Base-by-base conservation (phyloP, 176 grass and related monocot genomes). In the Aegilops umbellulata region DNA sequence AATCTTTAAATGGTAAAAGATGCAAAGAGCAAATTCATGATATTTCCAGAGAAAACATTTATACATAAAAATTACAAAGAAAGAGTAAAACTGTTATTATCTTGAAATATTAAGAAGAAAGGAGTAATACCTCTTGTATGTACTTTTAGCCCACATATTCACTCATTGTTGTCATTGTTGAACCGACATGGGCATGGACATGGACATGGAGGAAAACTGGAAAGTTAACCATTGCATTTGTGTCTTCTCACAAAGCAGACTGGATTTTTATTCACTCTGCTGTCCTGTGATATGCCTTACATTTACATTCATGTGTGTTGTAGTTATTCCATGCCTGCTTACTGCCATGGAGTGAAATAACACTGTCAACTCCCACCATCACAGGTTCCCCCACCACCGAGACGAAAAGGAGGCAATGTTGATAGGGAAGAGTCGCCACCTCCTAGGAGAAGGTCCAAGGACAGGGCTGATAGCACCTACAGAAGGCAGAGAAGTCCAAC, bases 351-450 rank as follows among this genome's bases (percentile, higher is more conserved):
- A 78, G 8, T 75, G 25, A 19, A 83, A 51, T 82, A 60, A 26
- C 31, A 38, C 24, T 72, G 34, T 78, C 60, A 57, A 77, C 17
- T 14, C 55, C 30, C 23, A 66, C 29, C 32, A 83, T 65, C 68
- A 27, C 68, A 95, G 96, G 39, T 94, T 79, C 93, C 93, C 47
- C 88, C 91, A 67, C 90, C 91, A 27, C 96, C 96, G 0, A 88
- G 88, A 75, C 41, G 82, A 39, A 88, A 81, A 86, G 86, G 76
- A 2, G 32, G 60, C 22, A 31, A 83, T 30, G 24, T 65, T 19
- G 69, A 91, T 4, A 81, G 11, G 78, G 85, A 85, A 86, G 92
- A 90, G 38, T 94, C 95, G 60, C 88, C 90, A 82, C 86, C 84
- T 73, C 77, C 60, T 17, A 87, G 78, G 69, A 82, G 64, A 26